Conservation (phyloP, 1,284 basidiomycete species). For the Cryptococcus deneoformans region DNA sequence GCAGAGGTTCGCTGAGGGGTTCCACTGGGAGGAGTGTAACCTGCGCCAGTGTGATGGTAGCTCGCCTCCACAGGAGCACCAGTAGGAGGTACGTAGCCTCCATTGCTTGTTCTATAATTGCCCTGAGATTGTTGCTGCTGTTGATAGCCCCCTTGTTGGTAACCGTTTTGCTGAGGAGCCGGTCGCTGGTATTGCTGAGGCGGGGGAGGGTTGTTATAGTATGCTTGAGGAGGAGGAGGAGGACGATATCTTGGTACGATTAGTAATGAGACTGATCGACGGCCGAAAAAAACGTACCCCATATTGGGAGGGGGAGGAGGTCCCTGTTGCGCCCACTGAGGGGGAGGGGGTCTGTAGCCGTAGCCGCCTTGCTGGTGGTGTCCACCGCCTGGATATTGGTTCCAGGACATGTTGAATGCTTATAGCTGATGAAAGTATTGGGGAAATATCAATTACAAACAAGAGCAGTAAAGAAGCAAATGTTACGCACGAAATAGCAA, state of each 20-base stretch:
- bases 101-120: not conserved
- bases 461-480: too few species aligned
- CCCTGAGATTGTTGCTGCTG: not conserved
- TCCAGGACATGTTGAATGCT: conserved; percentile 29
- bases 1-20: conserved; percentile 8
- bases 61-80: conserved; percentile 17
- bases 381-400: conserved; percentile 28
- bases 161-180: not conserved
- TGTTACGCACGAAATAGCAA: too few species aligned
- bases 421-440: not conserved
- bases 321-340: conserved; percentile 13
- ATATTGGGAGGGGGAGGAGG: conserved; percentile 17
- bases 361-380: conserved; percentile 21
- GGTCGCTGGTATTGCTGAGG: conserved; percentile 12
- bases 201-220: conserved; percentile 5
- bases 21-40: conserved; percentile 20
- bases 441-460: too few species aligned
- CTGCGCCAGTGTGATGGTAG: conserved; percentile 29
- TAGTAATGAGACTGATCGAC: conserved; percentile 6
- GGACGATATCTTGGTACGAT: conserved; percentile 3
- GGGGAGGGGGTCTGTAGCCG: conserved; percentile 11
- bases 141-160: too few species aligned
- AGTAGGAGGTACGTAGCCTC: conserved; percentile 22
- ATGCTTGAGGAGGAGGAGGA: not conserved
- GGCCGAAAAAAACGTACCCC: conserved; percentile 6